phyloP scores from a whole-genome alignment of 768 basidiomycete species.

The Leccinum rimulosum region DNA sequence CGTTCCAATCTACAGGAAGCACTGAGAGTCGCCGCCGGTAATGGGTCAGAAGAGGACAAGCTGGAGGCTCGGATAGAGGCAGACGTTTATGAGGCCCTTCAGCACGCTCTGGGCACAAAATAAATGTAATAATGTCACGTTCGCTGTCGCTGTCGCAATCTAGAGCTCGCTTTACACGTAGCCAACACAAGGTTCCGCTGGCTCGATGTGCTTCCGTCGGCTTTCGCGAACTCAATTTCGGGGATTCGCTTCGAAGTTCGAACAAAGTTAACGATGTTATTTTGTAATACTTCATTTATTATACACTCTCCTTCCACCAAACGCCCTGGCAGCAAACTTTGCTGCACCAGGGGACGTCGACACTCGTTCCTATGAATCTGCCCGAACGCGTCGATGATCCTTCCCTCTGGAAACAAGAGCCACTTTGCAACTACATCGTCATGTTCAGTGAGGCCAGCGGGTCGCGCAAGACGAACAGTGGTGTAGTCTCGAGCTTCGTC shows the following conservation, averaged over 20 bases:
- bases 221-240: background rate
- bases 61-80: slow-evolving; percentile 91
- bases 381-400: slow-evolving; percentile 15
- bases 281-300: background rate
- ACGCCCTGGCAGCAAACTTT: background rate
- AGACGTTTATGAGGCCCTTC: slow-evolving; percentile 94
- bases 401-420: slow-evolving; percentile 24
- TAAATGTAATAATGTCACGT: slow-evolving; percentile 24
- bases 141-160: slow-evolving; percentile 3
- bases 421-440: slow-evolving; percentile 8
- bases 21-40: slow-evolving; percentile 73
- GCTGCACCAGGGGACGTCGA: background rate
- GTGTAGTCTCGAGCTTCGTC: slow-evolving; percentile 5
- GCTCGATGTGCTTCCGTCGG: background rate
- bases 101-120: slow-evolving; percentile 69
- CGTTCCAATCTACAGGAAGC: slow-evolving; percentile 89
- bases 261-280: background rate
- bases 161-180: slow-evolving; percentile 13
- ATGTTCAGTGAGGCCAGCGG: background rate
- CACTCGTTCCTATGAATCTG: slow-evolving; percentile 15
- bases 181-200: background rate
- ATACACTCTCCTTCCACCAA: background rate
- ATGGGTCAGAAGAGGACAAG: slow-evolving; percentile 91
- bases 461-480: background rate
- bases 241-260: background rate